Evolutionary conservation across 495 filamentous ascomycete genomes (phyloP), one percentile per base, ranked within the genome.

Genomic region (Xylaria grammica): DNA sequence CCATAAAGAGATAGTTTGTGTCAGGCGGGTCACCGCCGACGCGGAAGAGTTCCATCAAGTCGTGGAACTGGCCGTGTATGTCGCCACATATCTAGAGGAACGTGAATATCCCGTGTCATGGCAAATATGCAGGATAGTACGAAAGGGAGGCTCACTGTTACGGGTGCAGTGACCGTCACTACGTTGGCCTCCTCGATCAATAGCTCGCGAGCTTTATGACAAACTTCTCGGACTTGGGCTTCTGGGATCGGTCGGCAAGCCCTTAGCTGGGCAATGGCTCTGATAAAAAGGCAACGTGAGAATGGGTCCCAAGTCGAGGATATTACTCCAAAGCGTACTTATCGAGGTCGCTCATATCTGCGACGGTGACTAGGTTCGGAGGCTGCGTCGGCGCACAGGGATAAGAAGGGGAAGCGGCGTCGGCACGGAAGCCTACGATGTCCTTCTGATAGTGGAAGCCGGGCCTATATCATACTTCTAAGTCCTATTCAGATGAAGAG

Each of bases 1-100:
- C 94, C 94, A 97, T 97, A 79, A 99, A 99, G 0, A 99, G 87
- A 76, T 99, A 99, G 74, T 97, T 97, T 22, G 95, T 99, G 70
- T 99, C 95, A 19, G 95, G 95, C 2, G 95, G 91, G 71, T 96
- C 92, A 38, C 95, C 95, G 60, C 95, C 95, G 15, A 98, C 93
- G 51, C 93, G 87, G 76, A 99, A 99, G 19, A 99, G 85, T 79
- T 99, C 95, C 95, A 99, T 99, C 69, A 99, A 74, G 72, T 99
- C 95, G 75, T 99, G 95, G 72, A 99, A 99, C 74, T 99, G 95
- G 65, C 95, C 95, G 70, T 99, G 94, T 66, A 99, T 99, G 72
- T 99, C 95, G 55, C 95, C 95, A 74, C 95, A 99, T 86, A 99
- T 97, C 88, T 89, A 49, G 19, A 50, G 42, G 56, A 50, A 7